Conservation (phyloP, 1,284 basidiomycete species). For the Heterobasidion parviporum region DNA sequence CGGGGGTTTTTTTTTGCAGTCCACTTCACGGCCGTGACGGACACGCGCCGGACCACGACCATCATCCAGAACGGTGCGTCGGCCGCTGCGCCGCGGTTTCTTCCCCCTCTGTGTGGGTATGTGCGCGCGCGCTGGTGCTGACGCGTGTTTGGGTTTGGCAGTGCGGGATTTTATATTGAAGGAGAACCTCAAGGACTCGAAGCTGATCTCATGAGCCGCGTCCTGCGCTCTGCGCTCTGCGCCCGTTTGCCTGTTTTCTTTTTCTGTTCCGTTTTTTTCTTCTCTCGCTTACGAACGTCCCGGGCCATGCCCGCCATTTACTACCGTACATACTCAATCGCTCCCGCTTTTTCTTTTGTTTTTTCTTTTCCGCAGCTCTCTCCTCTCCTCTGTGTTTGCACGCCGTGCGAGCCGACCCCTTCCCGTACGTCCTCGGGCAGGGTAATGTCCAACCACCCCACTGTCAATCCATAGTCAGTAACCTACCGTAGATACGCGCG, state of each 20-base stretch:
- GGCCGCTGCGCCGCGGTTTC: background rate
- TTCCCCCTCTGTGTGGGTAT: background rate
- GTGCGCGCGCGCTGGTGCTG: background rate
- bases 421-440: no score
- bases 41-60: slow-evolving; percentile 33
- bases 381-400: no score
- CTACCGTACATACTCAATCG: no score
- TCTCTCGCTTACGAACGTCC: no score
- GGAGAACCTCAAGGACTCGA: slow-evolving; percentile 25
- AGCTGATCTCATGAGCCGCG: slow-evolving; percentile 2
- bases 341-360: no score
- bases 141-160: slow-evolving; percentile 9
- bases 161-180: slow-evolving; percentile 37
- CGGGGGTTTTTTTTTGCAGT: slow-evolving; percentile 33
- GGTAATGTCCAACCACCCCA: no score
- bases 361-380: no score
- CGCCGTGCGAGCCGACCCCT: no score
- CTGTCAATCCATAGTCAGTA: no score
- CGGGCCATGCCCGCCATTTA: no score
- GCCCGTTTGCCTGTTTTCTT: background rate
- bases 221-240: background rate
- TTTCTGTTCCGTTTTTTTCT: background rate
- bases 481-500: no score
- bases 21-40: slow-evolving; percentile 74
- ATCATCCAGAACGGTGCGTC: slow-evolving; percentile 32